Evolutionary conservation across 805 yeast species (phyloP), one percentile per base, ranked within the genome.

Genomic region (Kazachstania martiniae): DNA sequence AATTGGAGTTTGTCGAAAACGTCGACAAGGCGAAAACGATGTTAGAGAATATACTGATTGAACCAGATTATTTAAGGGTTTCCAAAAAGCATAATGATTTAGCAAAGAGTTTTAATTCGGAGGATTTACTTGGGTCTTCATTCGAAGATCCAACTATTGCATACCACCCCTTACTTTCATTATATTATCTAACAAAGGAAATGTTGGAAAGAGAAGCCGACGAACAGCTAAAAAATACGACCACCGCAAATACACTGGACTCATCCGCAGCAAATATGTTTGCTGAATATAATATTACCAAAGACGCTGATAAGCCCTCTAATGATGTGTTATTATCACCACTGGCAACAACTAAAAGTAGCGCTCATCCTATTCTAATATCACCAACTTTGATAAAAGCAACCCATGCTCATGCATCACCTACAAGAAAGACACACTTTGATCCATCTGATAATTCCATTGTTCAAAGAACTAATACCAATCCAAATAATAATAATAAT

Each of bases 141-240:
- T 48, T 45, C 32, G 46, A 73, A 2, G 91, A 84, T 55, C 96
- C 96, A 9, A 80, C 94, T 0, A 65, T 70, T 32, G 89, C 86
- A 1, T 87, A 71, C 55, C 94, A 89, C 57, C 97, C 98, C 0
- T 65, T 87, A 39, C 59, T 89, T 9, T 84, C 95, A 6, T 76
- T 87, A 18, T 91, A 91, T 53, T 78, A 72, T 50, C 66, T 91
- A 42, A 94, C 86, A n/a, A 77, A 72, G 34, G 98, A 91, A 59
- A 80, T 82, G 77, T 51, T 68, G 39, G 74, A 70, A 51, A 68
- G 38, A 14, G 33, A 15, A 17, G 15, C 25, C n/a, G 10, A 12
- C 5, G 25, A 22, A 12, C 10, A 12, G 10, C 25, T 5, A 8
- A 22, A n/a, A 7, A 12, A 13, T n/a, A 12, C 25, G n/a, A 12